A percentile compares a stretch with the other conserved stretches of the same genome.
phyloP scores from a whole-genome alignment of 352 stramenopile genomes.

The Halophytophthora batemanensis region DNA sequence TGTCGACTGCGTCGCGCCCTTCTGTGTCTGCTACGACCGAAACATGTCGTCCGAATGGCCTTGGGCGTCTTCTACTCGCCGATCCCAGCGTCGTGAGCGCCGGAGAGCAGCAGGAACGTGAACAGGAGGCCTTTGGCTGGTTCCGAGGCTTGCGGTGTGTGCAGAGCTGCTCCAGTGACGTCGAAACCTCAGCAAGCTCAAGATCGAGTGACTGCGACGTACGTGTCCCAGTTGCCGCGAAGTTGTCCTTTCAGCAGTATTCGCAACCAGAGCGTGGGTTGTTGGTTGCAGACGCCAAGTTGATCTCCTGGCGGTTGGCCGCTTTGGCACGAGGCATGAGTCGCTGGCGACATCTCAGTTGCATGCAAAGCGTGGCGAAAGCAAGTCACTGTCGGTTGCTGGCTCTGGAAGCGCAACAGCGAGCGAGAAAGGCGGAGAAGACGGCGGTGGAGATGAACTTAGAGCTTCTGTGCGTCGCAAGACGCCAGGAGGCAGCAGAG shows the following conservation, averaged over 20 bases:
- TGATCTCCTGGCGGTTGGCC: conserved; percentile 15
- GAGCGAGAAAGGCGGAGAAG: conserved; percentile 30
- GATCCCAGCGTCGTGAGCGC: neutral
- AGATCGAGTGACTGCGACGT: too few relatives aligned
- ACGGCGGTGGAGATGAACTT: conserved; percentile 12
- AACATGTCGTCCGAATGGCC: conserved; percentile 26
- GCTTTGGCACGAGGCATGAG: conserved; percentile 9
- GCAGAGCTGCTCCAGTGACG: conserved; percentile 12
- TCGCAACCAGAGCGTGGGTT: conserved; percentile 18
- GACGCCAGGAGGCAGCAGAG: conserved; percentile 9
- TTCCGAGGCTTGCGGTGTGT: conserved; percentile 42
- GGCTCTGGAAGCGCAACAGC: conserved; percentile 21
- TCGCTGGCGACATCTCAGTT: conserved; percentile 1
- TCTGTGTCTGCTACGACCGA: neutral
- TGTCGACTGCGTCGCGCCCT: neutral
- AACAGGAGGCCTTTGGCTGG: too few relatives aligned
- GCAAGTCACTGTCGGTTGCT: conserved; percentile 12
- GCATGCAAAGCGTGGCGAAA: conserved; percentile 4
- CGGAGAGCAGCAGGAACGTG: too few relatives aligned
- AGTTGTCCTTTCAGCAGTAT: conserved; percentile 5
- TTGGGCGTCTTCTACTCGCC: conserved; percentile 28
- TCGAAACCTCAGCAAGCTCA: conserved; percentile 2
- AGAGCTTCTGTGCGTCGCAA: conserved; percentile 11
- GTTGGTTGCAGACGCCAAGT: conserved; percentile 19
- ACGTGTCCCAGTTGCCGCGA: too few relatives aligned